A percentile compares a stretch with the other conserved stretches of the same genome.
These are phyloP conservation scores for Arctium lappa DNA, from an alignment of 129 eudicot species.

Conservation along the genomic window DNA sequence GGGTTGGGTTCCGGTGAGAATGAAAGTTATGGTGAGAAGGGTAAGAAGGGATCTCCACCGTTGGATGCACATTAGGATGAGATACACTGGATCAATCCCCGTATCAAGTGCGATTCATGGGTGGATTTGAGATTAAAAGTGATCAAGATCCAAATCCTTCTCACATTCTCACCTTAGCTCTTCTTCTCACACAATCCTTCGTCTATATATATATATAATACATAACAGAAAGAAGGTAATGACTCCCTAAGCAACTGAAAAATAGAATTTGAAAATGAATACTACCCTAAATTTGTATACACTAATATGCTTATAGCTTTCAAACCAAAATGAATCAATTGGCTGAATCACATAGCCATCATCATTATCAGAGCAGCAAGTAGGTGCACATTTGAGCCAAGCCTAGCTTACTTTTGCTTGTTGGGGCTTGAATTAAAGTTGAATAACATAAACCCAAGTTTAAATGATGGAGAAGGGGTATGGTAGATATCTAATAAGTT, in stretches of 20 bases:
- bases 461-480: not conserved
- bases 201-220: not conserved
- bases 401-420: not conserved
- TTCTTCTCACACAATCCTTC: too few species aligned
- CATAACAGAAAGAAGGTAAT: not conserved
- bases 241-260: not conserved
- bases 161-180: too few species aligned
- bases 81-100: too few species aligned
- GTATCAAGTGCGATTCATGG: too few species aligned
- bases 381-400: not conserved
- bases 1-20: too few species aligned
- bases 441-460: not conserved
- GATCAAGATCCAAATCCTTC: too few species aligned
- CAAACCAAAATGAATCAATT: not conserved
- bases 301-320: not conserved
- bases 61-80: too few species aligned
- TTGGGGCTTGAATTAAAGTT: not conserved
- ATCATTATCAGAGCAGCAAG: not conserved
- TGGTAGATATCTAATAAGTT: not conserved
- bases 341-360: not conserved
- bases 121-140: too few species aligned
- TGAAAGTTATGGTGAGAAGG: too few species aligned
- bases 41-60: too few species aligned
- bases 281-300: not conserved
- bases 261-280: not conserved